These are phyloP conservation scores for Creolimax fragrantissima DNA, from an alignment of 78 protist genomes.

Conservation along the genomic window DNA sequence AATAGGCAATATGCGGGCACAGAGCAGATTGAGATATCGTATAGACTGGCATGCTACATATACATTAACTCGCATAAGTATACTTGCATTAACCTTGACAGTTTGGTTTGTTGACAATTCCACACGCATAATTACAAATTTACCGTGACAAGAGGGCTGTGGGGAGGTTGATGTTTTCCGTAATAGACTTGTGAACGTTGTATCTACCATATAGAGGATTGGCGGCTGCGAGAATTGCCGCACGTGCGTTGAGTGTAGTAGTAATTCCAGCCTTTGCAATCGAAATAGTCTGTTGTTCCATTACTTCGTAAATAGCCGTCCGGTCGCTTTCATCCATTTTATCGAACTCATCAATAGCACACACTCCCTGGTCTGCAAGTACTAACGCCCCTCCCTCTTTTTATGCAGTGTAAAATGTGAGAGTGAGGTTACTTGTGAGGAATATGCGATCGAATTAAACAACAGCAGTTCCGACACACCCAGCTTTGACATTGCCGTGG, in stretches of 20 bases:
- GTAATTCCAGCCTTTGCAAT: conserved; percentile 99
- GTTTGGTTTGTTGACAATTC: too few relatives aligned
- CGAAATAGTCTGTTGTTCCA: conserved; percentile 99
- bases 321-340: conserved; percentile 93
- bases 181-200: conserved; percentile 45
- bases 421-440: too few relatives aligned
- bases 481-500: too few relatives aligned
- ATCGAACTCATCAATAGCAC: conserved; percentile 98
- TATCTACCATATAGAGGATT: conserved; percentile 94
- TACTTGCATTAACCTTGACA: too few relatives aligned
- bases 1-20: too few relatives aligned
- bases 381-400: conserved; percentile 98
- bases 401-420: not conserved
- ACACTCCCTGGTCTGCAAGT: conserved; percentile 95
- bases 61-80: too few relatives aligned
- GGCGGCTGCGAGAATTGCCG: conserved; percentile 98
- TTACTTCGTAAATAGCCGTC: conserved; percentile 98
- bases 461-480: too few relatives aligned
- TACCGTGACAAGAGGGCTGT: conserved; percentile 92
- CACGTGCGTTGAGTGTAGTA: conserved; percentile 97
- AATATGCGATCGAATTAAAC: too few relatives aligned
- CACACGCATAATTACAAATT: too few relatives aligned
- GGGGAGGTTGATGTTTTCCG: conserved; percentile 89
- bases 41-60: too few relatives aligned
- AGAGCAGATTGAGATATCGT: too few relatives aligned